A percentile compares a stretch with the other conserved stretches of the same genome.
phyloP scores from a whole-genome alignment of 805 yeast genomes.

The Wickerhamiella shivajii region DNA sequence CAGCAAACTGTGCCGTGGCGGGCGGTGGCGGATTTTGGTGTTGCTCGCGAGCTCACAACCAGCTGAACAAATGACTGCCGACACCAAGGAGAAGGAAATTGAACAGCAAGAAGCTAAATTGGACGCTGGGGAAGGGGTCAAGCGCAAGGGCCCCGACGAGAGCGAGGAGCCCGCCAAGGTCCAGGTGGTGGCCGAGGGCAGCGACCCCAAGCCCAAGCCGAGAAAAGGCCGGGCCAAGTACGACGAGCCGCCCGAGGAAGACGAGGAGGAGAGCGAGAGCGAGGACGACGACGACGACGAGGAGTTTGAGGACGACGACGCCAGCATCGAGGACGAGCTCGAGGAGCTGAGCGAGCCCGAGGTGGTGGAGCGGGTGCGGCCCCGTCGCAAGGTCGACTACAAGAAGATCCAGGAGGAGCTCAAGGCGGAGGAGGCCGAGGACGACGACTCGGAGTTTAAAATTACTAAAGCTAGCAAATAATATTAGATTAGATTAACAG shows the following conservation, averaged over 20 bases:
- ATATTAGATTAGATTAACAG: conserved; percentile 36
- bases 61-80: not conserved
- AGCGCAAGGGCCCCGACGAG: conserved; percentile 6
- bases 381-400: conserved; percentile 65
- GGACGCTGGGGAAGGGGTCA: conserved; percentile 1
- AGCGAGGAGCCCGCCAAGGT: conserved; percentile 8
- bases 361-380: conserved; percentile 69
- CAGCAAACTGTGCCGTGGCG: not conserved
- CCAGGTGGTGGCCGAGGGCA: conserved; percentile 13
- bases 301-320: conserved; percentile 21
- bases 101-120: no score
- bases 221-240: conserved; percentile 28
- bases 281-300: conserved; percentile 25
- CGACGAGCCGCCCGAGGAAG: conserved; percentile 33
- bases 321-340: conserved; percentile 12
- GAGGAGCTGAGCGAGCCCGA: conserved; percentile 49
- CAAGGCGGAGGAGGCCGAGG: conserved; percentile 29
- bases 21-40: not conserved
- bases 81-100: not conserved
- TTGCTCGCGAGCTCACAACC: not conserved
- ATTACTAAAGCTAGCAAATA: not conserved
- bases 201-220: conserved; percentile 17
- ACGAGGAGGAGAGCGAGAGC: conserved; percentile 60
- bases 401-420: conserved; percentile 63
- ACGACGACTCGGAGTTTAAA: not conserved